phyloP scores from a whole-genome alignment of 331 rosid species.

The Acacia pycnantha region DNA sequence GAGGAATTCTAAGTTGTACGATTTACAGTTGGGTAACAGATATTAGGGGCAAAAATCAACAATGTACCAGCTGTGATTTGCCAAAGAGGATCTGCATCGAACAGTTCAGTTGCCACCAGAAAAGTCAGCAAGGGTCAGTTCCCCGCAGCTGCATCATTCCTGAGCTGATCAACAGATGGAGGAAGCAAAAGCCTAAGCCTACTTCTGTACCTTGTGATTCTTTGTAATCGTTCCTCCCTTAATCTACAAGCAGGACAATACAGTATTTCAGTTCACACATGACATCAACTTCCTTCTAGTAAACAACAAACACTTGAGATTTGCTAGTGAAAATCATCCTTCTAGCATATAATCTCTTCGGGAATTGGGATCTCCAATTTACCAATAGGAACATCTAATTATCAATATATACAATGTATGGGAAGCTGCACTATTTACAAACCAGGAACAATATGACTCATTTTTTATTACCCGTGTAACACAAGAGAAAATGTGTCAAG shows the following conservation, averaged over 20 bases:
- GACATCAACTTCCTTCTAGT: neutral
- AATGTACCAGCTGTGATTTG: neutral
- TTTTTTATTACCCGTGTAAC: neutral
- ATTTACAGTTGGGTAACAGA: neutral
- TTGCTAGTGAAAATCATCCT: neutral
- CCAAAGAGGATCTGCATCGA: neutral
- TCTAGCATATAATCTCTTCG: neutral
- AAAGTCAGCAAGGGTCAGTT: conserved; percentile 33
- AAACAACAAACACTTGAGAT: neutral
- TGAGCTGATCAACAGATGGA: conserved; percentile 54
- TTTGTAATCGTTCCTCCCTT: conserved; percentile 63
- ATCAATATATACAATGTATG: neutral
- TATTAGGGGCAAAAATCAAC: neutral
- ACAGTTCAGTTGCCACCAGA: neutral
- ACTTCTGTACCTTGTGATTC: conserved; percentile 72
- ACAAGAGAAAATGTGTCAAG: neutral
- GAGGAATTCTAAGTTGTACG: neutral
- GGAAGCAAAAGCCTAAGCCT: conserved; percentile 93
- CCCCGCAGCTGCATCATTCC: conserved; percentile 62
- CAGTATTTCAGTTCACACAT: neutral
- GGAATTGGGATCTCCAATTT: neutral
- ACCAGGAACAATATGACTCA: neutral
- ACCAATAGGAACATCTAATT: neutral
- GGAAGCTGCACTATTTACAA: neutral
- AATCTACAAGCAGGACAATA: conserved; percentile 45